A percentile compares a stretch with the other conserved stretches of the same genome.
Conservation (phyloP, 2,329 filamentous ascomycete genomes). For the Allantophomopsis cytisporea region DNA sequence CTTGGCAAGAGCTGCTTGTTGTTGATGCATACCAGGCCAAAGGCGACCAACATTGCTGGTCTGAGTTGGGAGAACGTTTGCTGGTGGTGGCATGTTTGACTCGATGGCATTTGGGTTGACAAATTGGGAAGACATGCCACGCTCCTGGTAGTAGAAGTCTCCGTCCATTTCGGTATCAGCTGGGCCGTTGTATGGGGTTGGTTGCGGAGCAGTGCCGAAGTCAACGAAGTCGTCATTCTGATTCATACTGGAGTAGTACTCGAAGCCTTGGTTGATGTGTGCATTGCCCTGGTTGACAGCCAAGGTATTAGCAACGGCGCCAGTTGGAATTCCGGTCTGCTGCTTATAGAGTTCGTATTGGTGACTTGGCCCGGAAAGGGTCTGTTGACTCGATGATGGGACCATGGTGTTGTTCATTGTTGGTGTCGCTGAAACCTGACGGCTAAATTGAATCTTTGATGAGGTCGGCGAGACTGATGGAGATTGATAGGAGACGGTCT, state of each 20-base stretch:
- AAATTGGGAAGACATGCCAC: conserved; percentile 27
- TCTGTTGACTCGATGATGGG: conserved; percentile 36
- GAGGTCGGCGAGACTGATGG: conserved; percentile 43
- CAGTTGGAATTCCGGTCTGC: conserved; percentile 82
- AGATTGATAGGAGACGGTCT: conserved; percentile 44
- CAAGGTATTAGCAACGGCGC: conserved; percentile 67
- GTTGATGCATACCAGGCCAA: conserved; percentile 89
- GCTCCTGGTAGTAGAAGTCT: conserved; percentile 52
- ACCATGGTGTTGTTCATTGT: conserved; percentile 38
- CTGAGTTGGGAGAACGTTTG: conserved; percentile 30
- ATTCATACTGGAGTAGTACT: conserved; percentile 34
- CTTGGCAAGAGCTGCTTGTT: conserved; percentile 67
- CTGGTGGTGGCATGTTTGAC: conserved; percentile 31
- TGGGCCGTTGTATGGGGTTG: conserved; percentile 37
- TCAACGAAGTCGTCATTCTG: conserved; percentile 56
- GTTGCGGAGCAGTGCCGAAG: conserved; percentile 50
- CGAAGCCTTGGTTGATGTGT: conserved; percentile 30
- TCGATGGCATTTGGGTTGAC: conserved; percentile 64
- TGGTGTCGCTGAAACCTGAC: conserved; percentile 35
- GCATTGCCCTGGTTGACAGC: conserved; percentile 54
- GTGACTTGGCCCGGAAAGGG: conserved; percentile 72
- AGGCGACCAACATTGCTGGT: conserved; percentile 54
- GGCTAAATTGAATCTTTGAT: conserved; percentile 37
- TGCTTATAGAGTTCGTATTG: conserved; percentile 94
- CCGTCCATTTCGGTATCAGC: conserved; percentile 59